Evolutionary conservation across 164 flowering plant genomes (phyloP).

Genomic region (Taxillus chinensis): DNA sequence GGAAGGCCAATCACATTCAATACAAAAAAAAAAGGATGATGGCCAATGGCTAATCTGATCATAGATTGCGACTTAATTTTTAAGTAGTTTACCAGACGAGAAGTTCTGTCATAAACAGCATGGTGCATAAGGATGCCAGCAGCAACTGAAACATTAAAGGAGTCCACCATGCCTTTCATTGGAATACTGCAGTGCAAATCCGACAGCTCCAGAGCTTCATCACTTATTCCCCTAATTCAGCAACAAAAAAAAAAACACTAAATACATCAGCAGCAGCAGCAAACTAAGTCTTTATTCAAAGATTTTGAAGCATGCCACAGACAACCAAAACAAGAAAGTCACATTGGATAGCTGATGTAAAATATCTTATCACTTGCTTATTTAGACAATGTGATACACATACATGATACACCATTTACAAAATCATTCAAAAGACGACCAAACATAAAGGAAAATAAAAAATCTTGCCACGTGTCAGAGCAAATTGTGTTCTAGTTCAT

Average conservation of each 20-base stretch:
- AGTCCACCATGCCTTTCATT: constrained; percentile 98
- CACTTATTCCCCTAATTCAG: constrained; percentile 67
- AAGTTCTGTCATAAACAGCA: constrained; percentile 76
- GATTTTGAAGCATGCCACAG: too few relatives aligned
- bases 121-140: constrained; percentile 96
- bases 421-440: too few relatives aligned
- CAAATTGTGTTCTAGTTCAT: too few relatives aligned
- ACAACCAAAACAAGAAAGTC: too few relatives aligned
- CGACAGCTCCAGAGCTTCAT: constrained; percentile 70
- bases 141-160: constrained; percentile 97
- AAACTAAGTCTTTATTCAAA: too few relatives aligned
- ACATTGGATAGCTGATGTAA: too few relatives aligned
- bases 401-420: too few relatives aligned
- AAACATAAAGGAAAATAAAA: too few relatives aligned
- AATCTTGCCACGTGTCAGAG: too few relatives aligned
- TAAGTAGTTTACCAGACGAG: constrained; percentile 51
- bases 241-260: not conserved
- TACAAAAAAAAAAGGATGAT: not conserved
- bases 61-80: not conserved
- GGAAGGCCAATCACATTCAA: not conserved
- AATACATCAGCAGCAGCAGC: not conserved
- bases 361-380: too few relatives aligned
- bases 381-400: too few relatives aligned
- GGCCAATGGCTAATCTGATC: not conserved
- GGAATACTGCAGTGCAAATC: constrained; percentile 87